Percentiles rank a stretch among this genome's conserved stretches.
phyloP scores from a whole-genome alignment of 768 basidiomycete species.

The Lactarius hengduanensis region DNA sequence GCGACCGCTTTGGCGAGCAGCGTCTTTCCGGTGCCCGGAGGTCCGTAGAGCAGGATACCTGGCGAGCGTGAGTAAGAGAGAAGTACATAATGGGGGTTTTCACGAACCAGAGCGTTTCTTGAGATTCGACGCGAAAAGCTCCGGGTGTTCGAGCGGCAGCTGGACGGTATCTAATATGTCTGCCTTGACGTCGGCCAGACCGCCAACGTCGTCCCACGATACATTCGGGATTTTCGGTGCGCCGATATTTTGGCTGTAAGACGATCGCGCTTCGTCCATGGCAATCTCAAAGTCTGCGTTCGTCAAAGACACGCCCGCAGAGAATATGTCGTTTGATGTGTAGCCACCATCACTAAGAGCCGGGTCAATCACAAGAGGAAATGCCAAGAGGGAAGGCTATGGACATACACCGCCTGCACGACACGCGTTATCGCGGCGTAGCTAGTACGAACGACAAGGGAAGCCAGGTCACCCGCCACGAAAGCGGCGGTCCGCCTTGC shows the following conservation, averaged over 20 bases:
- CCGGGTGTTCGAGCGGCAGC: slow-evolving; percentile 85
- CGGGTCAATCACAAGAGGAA: neutral
- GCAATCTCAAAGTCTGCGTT: slow-evolving; percentile 71
- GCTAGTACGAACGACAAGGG: slow-evolving; percentile 62
- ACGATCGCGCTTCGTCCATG: slow-evolving; percentile 64
- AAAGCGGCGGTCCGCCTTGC: slow-evolving; percentile 91
- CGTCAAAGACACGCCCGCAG: slow-evolving; percentile 46
- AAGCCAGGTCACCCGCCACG: slow-evolving; percentile 74
- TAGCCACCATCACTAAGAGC: slow-evolving; percentile 30
- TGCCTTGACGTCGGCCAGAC: slow-evolving; percentile 78
- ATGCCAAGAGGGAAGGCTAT: neutral
- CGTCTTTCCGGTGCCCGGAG: slow-evolving; percentile 95
- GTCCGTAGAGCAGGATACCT: slow-evolving; percentile 93
- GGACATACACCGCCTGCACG: slow-evolving; percentile 16
- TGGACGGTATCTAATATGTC: slow-evolving; percentile 97
- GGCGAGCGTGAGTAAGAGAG: neutral
- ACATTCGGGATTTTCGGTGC: slow-evolving; percentile 95
- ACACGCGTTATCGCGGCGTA: slow-evolving; percentile 54
- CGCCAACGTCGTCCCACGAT: slow-evolving; percentile 97
- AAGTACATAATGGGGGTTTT: neutral
- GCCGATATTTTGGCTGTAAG: slow-evolving; percentile 92
- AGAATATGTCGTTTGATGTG: slow-evolving; percentile 33
- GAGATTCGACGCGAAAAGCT: slow-evolving; percentile 83
- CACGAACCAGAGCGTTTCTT: slow-evolving; percentile 92
- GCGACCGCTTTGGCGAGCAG: slow-evolving; percentile 95